phyloP scores from a whole-genome alignment of 768 basidiomycete species.

The Amanita molliuscula region DNA sequence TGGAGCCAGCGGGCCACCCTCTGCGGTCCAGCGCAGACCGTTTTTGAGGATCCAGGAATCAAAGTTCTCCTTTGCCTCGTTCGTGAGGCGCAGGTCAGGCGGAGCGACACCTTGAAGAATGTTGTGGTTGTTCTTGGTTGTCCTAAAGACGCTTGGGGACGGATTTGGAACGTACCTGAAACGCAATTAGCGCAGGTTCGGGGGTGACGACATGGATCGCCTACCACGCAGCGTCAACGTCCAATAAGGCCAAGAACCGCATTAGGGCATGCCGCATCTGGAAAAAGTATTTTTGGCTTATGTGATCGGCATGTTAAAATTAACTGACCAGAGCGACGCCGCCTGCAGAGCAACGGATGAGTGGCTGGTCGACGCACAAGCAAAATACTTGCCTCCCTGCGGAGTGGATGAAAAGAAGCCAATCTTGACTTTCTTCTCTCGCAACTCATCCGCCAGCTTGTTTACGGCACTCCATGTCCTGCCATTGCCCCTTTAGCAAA shows the following conservation, averaged over 20 bases:
- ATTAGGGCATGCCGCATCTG: slow-evolving; percentile 93
- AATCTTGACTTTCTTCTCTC: slow-evolving; percentile 80
- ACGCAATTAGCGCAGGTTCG: background rate
- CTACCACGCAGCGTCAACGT: slow-evolving; percentile 78
- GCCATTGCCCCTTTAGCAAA: background rate
- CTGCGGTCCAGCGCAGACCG: slow-evolving; percentile 78
- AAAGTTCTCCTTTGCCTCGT: slow-evolving; percentile 70
- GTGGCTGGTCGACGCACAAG: slow-evolving; percentile 3
- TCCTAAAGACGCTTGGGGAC: slow-evolving; percentile 83
- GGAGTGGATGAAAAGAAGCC: slow-evolving; percentile 95
- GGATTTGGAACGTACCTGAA: slow-evolving; percentile 81
- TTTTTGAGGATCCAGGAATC: slow-evolving; percentile 89
- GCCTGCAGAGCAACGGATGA: slow-evolving; percentile 34
- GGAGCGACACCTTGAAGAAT: slow-evolving; percentile 88
- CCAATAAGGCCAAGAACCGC: slow-evolving; percentile 69
- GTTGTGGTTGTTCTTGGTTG: slow-evolving; percentile 94
- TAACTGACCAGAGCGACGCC: slow-evolving; percentile 82
- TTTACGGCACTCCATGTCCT: slow-evolving; percentile 75
- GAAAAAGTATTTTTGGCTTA: slow-evolving; percentile 14
- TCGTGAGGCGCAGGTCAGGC: slow-evolving; percentile 65
- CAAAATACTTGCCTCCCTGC: slow-evolving; percentile 60
- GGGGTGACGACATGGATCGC: slow-evolving; percentile 20
- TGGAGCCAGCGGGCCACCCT: slow-evolving; percentile 74
- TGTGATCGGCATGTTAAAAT: slow-evolving; percentile 10
- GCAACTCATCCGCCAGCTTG: slow-evolving; percentile 76